Conservation (phyloP, 345 rosid genomes). For the Hirschfeldia incana region DNA sequence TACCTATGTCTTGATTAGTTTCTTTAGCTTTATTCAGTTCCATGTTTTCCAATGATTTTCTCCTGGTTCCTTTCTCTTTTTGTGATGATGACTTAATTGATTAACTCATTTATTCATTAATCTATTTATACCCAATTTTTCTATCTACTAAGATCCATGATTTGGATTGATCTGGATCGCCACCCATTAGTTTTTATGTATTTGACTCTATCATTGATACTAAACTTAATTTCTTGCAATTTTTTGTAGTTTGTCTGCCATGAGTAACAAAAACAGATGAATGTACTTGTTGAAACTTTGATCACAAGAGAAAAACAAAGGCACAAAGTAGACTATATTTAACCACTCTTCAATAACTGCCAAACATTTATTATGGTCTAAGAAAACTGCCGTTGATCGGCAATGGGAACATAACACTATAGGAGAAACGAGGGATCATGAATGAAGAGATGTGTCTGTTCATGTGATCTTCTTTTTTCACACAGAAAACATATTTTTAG, state of each 20-base stretch:
- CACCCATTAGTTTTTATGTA: no score
- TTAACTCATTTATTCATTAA: background rate
- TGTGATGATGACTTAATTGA: no score
- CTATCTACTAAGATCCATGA: background rate
- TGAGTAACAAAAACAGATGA: background rate
- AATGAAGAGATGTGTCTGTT: background rate
- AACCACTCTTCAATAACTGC: background rate
- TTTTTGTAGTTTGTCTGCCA: background rate
- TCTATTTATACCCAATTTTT: no score
- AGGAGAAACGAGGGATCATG: background rate
- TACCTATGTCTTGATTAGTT: no score
- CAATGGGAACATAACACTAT: background rate
- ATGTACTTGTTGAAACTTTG: background rate
- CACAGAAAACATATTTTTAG: background rate
- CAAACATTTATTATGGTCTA: background rate
- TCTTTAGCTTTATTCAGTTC: no score
- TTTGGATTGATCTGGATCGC: background rate
- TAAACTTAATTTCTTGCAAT: background rate
- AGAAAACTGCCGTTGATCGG: background rate
- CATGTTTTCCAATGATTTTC: no score
- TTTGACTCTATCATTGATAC: background rate
- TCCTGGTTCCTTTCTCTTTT: no score
- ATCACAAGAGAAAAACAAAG: background rate
- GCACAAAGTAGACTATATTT: background rate
- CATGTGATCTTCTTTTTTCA: background rate